Percentiles rank a stretch among this genome's conserved stretches.
Evolutionary conservation across 441 rosid genomes (phyloP).

Genomic region (Isatis lusitanica): DNA sequence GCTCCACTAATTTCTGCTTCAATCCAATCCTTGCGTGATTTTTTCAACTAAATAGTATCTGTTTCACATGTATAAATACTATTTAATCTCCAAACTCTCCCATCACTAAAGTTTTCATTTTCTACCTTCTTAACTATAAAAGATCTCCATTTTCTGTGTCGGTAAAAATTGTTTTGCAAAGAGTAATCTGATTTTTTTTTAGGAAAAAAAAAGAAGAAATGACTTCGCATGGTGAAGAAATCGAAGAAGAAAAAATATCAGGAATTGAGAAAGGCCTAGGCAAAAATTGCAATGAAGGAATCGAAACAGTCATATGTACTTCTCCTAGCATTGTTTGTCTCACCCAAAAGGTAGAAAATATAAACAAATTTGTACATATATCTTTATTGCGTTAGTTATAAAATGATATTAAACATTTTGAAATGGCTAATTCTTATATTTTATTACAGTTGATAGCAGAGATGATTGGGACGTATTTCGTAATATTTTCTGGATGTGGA

Average conservation of each 20-base stretch:
- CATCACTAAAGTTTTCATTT: background rate
- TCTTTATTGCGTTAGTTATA: background rate
- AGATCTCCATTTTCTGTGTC: too few species aligned
- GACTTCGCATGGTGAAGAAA: constrained; percentile 11
- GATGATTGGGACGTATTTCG: constrained; percentile 62
- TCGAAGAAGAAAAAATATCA: constrained; percentile 31
- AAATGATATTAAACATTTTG: background rate
- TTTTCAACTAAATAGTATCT: background rate
- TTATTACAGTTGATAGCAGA: constrained; percentile 60
- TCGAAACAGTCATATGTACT: constrained; percentile 30
- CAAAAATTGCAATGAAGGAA: constrained; percentile 14
- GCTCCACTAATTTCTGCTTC: background rate
- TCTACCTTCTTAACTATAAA: background rate
- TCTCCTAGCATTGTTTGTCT: constrained; percentile 42
- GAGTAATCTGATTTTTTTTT: background rate
- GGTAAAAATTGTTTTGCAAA: too few species aligned
- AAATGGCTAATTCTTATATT: too few species aligned
- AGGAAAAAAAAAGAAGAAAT: background rate
- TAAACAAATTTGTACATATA: too few species aligned
- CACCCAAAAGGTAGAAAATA: constrained; percentile 47
- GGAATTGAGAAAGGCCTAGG: constrained; percentile 22
- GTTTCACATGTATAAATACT: background rate
- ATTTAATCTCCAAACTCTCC: background rate
- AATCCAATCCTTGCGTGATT: background rate
- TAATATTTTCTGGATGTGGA: constrained; percentile 73